Base-by-base conservation (phyloP, 169 alveolate species). In the Plasmodium coatneyi region DNA sequence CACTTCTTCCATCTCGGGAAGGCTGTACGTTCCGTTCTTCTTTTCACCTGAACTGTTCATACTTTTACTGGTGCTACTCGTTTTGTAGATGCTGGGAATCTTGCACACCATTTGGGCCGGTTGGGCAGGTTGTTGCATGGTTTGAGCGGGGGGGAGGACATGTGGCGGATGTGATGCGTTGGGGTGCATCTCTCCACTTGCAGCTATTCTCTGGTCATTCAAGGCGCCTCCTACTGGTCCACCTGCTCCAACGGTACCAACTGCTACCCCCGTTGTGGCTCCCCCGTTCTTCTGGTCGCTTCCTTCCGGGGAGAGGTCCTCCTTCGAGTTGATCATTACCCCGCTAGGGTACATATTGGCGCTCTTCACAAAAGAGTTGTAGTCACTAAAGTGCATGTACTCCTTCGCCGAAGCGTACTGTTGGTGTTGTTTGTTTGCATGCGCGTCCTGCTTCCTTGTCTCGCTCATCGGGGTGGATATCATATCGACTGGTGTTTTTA, bases 101-200 rank as follows among this genome's bases (percentile, higher is more conserved):
- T 70, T 82, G 32, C 80, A 86, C 54, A 60, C 87, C 14, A 87
- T 54, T 72, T 46, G 92, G 28, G 34, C 52, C 83, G 46, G 80
- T 16, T 89, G 92, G 39, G 78, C 46, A 16, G 76, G 76, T 39
- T 39, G 39, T 32, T 32, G 39, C 39, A 1, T 32, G 39, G n/a
- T n/a, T 32, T 32, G 92, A 52, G 78, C 46, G 14, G 76, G 34
- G n/a, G 39, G 76, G 36, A 10, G 14, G 41, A 12, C 30, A 25
- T 66, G 76, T 66, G 76, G 36, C 16, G 76, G 36, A 66, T 66
- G 94, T 14, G 93, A 39, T 70, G 43, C 39, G 36, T 14, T 83
- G 32, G 28, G 36, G 70, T n/a, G 30, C 60, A 12, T 12, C 60
- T 66, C 36, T 7, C 76, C 76, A 25, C 76, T 19, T 28, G 34